A percentile compares a stretch with the other conserved stretches of the same genome.
phyloP scores from a whole-genome alignment of 2,329 filamentous ascomycete genomes.

The Paecilomyces dactylethromorphus region DNA sequence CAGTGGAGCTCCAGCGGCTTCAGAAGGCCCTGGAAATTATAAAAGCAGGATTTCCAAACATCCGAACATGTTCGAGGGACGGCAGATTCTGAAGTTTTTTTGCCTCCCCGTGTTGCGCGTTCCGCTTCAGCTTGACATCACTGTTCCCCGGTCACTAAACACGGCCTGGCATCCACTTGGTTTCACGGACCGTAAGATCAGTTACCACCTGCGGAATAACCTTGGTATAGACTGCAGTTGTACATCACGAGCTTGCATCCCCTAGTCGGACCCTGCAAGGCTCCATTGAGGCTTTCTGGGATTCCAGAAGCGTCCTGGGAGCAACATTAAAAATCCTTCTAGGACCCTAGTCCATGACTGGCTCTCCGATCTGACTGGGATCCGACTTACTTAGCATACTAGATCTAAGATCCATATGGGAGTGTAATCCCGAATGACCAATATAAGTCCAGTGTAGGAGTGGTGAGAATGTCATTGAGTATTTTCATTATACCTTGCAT shows the following conservation, averaged over 20 bases:
- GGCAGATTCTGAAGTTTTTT: neutral
- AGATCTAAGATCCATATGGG: neutral
- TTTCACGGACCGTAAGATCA: neutral
- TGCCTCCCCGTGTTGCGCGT: neutral
- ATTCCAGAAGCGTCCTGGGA: neutral
- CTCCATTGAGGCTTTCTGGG: neutral
- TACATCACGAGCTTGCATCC: neutral
- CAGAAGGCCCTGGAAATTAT: neutral
- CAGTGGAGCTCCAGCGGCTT: neutral
- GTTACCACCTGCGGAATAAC: neutral
- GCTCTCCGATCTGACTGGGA: neutral
- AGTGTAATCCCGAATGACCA: neutral
- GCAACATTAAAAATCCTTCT: neutral
- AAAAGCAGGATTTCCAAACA: neutral
- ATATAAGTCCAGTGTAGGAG: neutral
- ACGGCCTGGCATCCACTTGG: neutral
- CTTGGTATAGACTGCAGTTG: neutral
- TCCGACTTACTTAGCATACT: neutral
- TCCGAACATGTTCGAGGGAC: neutral
- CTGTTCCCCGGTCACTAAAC: neutral
- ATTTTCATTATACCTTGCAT: neutral
- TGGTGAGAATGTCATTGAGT: neutral
- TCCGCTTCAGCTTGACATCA: neutral
- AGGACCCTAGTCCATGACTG: neutral
- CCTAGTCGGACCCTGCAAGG: neutral